Conservation (phyloP, 208 protist species). For the Leptomonas seymouri region DNA sequence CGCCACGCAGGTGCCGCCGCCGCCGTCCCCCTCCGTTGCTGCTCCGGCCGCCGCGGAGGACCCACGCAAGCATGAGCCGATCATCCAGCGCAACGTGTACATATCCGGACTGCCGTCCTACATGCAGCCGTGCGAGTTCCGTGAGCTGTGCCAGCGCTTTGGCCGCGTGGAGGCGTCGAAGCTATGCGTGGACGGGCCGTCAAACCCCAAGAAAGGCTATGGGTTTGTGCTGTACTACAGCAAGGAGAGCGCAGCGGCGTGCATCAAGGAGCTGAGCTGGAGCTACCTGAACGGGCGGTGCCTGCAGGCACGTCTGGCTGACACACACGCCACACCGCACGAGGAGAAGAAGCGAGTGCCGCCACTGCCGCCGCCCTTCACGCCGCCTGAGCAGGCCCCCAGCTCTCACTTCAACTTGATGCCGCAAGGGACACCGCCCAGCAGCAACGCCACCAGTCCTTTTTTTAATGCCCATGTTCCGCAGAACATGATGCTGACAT, state of each 20-base stretch:
- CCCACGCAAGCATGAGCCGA: background rate
- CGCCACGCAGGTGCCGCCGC: background rate
- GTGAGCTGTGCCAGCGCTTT: slow-evolving; percentile 63
- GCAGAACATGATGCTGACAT: background rate
- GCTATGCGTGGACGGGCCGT: slow-evolving; percentile 48
- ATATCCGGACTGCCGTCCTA: slow-evolving; percentile 62
- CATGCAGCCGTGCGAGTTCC: slow-evolving; percentile 54
- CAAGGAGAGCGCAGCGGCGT: slow-evolving; percentile 44
- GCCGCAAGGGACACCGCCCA: background rate
- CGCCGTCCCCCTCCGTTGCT: background rate
- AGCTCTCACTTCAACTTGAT: background rate
- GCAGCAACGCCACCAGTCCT: background rate
- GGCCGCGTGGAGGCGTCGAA: slow-evolving; percentile 72
- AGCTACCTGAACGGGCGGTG: slow-evolving; percentile 32
- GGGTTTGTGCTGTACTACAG: slow-evolving; percentile 74
- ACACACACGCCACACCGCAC: slow-evolving; percentile 50
- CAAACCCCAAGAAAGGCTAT: slow-evolving; percentile 55
- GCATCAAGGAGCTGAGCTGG: slow-evolving; percentile 54
- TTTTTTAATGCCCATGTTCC: background rate
- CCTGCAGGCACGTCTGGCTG: slow-evolving; percentile 60
- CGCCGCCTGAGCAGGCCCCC: background rate
- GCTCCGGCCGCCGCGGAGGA: background rate
- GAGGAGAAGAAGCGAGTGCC: slow-evolving; percentile 14
- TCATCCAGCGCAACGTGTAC: slow-evolving; percentile 71
- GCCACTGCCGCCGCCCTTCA: background rate